These are phyloP conservation scores for Trichosporon asahii DNA, from an alignment of 1,284 basidiomycete species.

Conservation along the genomic window DNA sequence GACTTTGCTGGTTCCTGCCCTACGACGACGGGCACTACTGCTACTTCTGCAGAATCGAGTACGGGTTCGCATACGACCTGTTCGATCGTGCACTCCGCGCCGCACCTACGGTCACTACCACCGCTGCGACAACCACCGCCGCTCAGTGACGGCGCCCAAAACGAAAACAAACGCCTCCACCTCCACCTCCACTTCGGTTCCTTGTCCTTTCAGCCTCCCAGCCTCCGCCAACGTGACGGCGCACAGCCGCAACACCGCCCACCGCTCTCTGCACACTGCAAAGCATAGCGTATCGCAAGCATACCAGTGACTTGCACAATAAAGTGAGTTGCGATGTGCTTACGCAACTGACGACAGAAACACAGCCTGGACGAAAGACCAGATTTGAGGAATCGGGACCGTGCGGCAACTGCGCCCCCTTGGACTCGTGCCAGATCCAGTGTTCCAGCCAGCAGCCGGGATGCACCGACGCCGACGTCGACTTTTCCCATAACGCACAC, in stretches of 20 bases:
- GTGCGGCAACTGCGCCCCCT: background rate
- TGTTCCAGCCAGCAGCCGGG: too few relatives aligned
- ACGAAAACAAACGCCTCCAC: background rate
- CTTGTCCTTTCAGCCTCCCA: background rate
- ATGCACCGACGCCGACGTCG: background rate
- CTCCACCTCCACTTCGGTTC: background rate
- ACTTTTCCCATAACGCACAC: background rate
- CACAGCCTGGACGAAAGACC: background rate
- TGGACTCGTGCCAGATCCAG: background rate
- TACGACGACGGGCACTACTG: conserved; percentile 7
- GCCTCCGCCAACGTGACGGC: background rate
- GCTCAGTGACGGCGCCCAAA: background rate
- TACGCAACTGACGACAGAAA: background rate
- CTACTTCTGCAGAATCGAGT: conserved; percentile 1
- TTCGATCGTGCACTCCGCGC: background rate
- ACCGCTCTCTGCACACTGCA: background rate
- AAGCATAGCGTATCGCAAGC: background rate
- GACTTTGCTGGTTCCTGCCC: conserved; percentile 5
- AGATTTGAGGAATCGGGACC: background rate
- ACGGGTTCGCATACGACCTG: background rate
- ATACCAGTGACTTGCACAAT: background rate
- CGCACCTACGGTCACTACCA: background rate
- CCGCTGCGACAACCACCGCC: too few relatives aligned
- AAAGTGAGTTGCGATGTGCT: background rate
- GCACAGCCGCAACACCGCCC: background rate